These are phyloP conservation scores for Cyclospora cayetanensis DNA, from an alignment of 169 alveolate species.

Conservation along the genomic window DNA sequence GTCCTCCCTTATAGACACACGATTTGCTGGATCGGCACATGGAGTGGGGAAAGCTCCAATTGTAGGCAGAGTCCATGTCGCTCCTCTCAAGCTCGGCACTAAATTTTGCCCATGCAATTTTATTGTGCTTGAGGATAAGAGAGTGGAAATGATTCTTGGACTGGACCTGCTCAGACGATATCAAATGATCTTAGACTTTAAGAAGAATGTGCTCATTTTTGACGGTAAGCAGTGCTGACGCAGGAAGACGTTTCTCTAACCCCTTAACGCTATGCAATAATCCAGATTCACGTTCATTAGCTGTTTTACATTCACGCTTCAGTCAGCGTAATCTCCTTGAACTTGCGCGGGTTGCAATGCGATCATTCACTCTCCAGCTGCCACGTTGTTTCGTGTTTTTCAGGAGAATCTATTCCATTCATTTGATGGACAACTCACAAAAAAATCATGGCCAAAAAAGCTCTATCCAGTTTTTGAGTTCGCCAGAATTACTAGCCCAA, in stretches of 20 bases:
- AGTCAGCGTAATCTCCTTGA: no score
- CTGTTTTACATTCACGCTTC: no score
- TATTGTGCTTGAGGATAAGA: slow-evolving; percentile 89
- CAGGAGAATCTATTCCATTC: no score
- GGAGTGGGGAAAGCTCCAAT: slow-evolving; percentile 96
- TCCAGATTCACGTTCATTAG: no score
- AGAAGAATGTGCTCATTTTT: slow-evolving; percentile 85
- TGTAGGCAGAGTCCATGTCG: slow-evolving; percentile 95
- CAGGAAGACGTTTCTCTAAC: no score
- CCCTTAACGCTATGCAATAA: not conserved
- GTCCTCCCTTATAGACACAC: slow-evolving; percentile 89
- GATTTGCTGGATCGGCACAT: slow-evolving; percentile 94
- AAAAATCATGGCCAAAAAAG: no score
- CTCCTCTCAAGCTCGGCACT: slow-evolving; percentile 92
- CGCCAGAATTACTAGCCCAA: no score
- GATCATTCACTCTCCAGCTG: no score
- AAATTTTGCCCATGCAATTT: slow-evolving; percentile 89
- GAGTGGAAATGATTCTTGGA: slow-evolving; percentile 94
- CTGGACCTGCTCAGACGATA: slow-evolving; percentile 93
- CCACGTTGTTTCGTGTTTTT: no score
- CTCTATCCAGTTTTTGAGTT: no score
- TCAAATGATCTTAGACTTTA: slow-evolving; percentile 92
- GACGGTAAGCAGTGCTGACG: slow-evolving; percentile 81
- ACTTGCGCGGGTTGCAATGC: no score
- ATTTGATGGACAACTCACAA: no score